A percentile compares a stretch with the other conserved stretches of the same genome.
phyloP scores from a whole-genome alignment of 2,329 filamentous ascomycete species.

The Chaetomiaceae sp. region DNA sequence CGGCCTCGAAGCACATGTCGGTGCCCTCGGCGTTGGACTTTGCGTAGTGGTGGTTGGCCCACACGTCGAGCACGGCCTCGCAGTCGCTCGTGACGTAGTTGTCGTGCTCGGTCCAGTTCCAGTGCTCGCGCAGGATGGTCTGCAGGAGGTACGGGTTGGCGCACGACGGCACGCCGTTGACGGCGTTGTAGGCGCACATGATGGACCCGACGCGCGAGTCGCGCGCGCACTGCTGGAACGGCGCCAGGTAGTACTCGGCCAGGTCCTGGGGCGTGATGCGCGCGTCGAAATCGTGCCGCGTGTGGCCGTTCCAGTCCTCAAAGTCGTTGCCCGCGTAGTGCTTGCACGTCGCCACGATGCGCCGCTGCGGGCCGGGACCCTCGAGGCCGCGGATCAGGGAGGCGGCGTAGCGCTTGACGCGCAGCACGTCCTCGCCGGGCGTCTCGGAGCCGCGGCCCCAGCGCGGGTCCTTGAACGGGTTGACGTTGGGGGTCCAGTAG shows the following conservation, averaged over 20 bases:
- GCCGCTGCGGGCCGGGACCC: conserved; percentile 20
- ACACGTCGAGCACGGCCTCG: conserved; percentile 42
- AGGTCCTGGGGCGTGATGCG: conserved; percentile 51
- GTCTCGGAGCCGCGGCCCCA: conserved; percentile 58
- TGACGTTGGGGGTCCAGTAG: conserved; percentile 65
- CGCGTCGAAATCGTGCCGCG: conserved; percentile 28
- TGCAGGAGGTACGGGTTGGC: conserved; percentile 59
- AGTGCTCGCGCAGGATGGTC: conserved; percentile 57
- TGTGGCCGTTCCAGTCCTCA: conserved; percentile 28
- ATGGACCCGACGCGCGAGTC: conserved; percentile 54
- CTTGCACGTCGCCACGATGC: conserved; percentile 54
- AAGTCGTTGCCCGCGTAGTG: conserved; percentile 55
- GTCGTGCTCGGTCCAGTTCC: conserved; percentile 57
- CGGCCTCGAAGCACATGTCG: conserved; percentile 22
- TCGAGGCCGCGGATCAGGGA: conserved; percentile 27
- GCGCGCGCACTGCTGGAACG: conserved; percentile 59
- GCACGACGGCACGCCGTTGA: conserved; percentile 60
- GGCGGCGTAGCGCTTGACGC: conserved; percentile 26
- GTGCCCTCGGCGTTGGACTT: conserved; percentile 20
- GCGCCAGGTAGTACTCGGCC: conserved; percentile 62
- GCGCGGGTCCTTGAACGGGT: conserved; percentile 58
- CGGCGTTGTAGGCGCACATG: conserved; percentile 60
- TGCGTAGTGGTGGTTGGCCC: conserved; percentile 23
- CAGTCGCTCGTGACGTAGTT: conserved; percentile 65
- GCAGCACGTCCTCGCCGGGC: conserved; percentile 29